These are phyloP conservation scores for Nakazawaea ishiwadae DNA, from an alignment of 805 yeast genomes.

Conservation along the genomic window DNA sequence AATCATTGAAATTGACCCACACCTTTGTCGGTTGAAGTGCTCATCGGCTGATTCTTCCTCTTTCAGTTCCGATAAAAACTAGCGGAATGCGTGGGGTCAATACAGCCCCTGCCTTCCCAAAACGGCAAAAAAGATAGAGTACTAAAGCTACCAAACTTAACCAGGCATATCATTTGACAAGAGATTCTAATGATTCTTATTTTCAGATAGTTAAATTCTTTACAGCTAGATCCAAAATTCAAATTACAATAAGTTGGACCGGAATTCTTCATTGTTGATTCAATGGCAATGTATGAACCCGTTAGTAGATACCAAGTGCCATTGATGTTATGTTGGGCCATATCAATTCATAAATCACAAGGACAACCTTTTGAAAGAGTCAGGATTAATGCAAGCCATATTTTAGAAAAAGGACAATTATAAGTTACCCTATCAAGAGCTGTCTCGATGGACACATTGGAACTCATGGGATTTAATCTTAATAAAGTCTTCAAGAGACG, in stretches of 20 bases:
- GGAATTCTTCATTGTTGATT: conserved; percentile 30
- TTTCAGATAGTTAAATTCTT: conserved; percentile 46
- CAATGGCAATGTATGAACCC: conserved; percentile 18
- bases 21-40: too few species aligned
- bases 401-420: conserved; percentile 74
- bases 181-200: conserved; percentile 18
- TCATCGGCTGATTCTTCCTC: too few species aligned
- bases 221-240: conserved; percentile 13
- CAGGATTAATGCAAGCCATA: conserved; percentile 58
- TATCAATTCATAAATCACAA: conserved; percentile 81
- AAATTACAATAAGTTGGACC: conserved; percentile 25
- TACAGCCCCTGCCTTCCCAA: too few species aligned
- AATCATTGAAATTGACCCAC: too few species aligned
- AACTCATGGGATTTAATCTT: conserved; percentile 33
- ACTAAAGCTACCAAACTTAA: too few species aligned
- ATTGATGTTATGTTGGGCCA: conserved; percentile 71
- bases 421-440: conserved; percentile 70
- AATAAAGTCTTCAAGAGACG: too few species aligned
- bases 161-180: too few species aligned
- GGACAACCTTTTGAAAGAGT: conserved; percentile 76
- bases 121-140: too few species aligned
- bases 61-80: too few species aligned
- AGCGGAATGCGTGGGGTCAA: too few species aligned
- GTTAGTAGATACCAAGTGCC: conserved; percentile 57
- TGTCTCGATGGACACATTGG: conserved; percentile 55